phyloP scores from a whole-genome alignment of 1,284 basidiomycete genomes.

The Cutaneotrichosporon sp. region DNA sequence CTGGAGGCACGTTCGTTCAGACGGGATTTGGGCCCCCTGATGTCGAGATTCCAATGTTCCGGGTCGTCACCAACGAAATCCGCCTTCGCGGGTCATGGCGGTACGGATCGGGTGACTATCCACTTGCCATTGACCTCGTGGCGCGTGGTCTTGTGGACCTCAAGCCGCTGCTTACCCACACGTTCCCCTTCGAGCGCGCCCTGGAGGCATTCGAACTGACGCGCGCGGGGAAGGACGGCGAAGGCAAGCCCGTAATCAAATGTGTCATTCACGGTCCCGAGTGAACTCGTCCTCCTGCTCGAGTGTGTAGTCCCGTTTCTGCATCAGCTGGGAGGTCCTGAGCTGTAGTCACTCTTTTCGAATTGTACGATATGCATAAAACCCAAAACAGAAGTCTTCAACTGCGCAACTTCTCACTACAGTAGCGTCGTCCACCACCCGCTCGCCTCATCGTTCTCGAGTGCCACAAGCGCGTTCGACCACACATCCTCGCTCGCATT shows the following conservation, averaged over 20 bases:
- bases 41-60: constrained; percentile 44
- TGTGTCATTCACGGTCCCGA: constrained; percentile 47
- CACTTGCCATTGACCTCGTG: constrained; percentile 55
- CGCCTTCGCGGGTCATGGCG: constrained; percentile 46
- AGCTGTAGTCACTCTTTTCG: no score
- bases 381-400: background rate
- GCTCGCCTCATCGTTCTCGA: constrained; percentile 21
- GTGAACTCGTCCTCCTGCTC: no score
- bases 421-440: constrained; percentile 23
- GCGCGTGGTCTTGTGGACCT: constrained; percentile 54
- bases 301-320: no score
- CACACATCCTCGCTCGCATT: constrained; percentile 21
- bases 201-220: constrained; percentile 56
- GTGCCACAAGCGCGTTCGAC: constrained; percentile 19
- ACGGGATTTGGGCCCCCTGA: constrained; percentile 45
- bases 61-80: constrained; percentile 44
- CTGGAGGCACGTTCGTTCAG: constrained; percentile 46
- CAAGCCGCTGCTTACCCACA: constrained; percentile 55
- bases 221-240: constrained; percentile 64
- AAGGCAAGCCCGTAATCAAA: constrained; percentile 52
- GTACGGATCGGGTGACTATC: constrained; percentile 44
- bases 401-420: constrained; percentile 3
- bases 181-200: constrained; percentile 57
- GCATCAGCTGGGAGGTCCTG: no score
- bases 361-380: background rate